phyloP scores from a whole-genome alignment of 805 yeast genomes.

The Candida sakaeoensis region DNA sequence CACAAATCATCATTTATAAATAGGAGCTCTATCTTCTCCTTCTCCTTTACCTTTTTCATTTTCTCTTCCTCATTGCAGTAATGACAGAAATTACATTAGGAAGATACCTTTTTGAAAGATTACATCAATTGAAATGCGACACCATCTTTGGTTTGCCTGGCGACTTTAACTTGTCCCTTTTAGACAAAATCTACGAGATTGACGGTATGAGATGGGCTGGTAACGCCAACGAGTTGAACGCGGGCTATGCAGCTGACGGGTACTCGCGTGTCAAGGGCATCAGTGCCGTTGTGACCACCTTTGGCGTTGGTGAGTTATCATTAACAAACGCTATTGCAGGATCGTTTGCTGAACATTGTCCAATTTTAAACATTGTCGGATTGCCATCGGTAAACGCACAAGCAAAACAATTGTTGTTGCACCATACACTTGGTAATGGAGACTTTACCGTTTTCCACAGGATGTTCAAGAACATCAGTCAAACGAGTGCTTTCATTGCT shows the following conservation, averaged over 20 bases:
- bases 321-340: conserved; percentile 88
- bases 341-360: conserved; percentile 85
- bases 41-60: not conserved
- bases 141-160: conserved; percentile 82
- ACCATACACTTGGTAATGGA: conserved; percentile 43
- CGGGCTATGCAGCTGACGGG: conserved; percentile 87
- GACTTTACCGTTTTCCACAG: conserved; percentile 58
- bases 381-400: conserved; percentile 76
- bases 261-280: conserved; percentile 78
- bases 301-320: conserved; percentile 86
- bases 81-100: conserved; percentile 60
- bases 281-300: conserved; percentile 74
- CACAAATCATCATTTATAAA: not conserved
- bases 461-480: conserved; percentile 73
- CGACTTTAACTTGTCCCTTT: conserved; percentile 69
- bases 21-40: not conserved
- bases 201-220: conserved; percentile 85
- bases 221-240: conserved; percentile 85
- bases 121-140: conserved; percentile 65
- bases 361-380: conserved; percentile 80
- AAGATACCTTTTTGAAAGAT: conserved; percentile 72
- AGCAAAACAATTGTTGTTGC: conserved; percentile 40
- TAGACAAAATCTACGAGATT: conserved; percentile 72
- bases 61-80: no score
- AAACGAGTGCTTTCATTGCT: conserved; percentile 60